Base-by-base conservation (phyloP, 148 eudicot genomes). In the Drosera capensis region DNA sequence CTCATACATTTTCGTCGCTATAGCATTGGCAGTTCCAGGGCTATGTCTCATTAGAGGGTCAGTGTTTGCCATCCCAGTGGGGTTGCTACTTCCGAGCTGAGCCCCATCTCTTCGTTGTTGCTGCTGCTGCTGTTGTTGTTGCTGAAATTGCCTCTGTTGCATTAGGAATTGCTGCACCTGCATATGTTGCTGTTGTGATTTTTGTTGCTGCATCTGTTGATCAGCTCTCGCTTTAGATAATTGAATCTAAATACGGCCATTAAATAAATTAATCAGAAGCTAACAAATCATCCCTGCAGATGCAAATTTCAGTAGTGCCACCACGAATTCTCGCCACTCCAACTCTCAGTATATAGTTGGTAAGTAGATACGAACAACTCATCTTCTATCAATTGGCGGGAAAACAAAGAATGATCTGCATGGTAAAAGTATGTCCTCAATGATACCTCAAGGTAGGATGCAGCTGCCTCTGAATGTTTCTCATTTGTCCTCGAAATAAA, bases 1-100 rank as follows among this genome's bases (percentile, higher is more conserved):
- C 62, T 77, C 80, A 40, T 73, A 77, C 80, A 80, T 77, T 55
- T 80, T 80, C 49, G 80, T 56, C 25, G 80, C 83, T 57, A 77
- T 39, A 41, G 70, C 80, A 74, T 59, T 77, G 8, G 73, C 84
- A 45, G 78, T 52, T 43, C 73, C 76, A 11, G 80, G 57, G 56
- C 71, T 80, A 40, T 62, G 80, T 51, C 84, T 68, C 64, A 80
- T 65, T 22, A 70, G 69, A 49, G 79, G 48, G 43, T 80, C 84
- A 48, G 66, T 25, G 45, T 52, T 60, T 20, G 51, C 40, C 21
- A 59, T 52, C 46, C 66, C 70, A 41, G 18, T 41, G 45, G 45
- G 0, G 45, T 56, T 68, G 70, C 52, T 64, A 57, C 61, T 70
- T 17, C 47, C 14, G 46, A 69, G 49, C 38, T 64, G 70, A 19